A percentile compares a stretch with the other conserved stretches of the same genome.
phyloP scores from a whole-genome alignment of 148 eudicot genomes.

The Bassia scoparia region DNA sequence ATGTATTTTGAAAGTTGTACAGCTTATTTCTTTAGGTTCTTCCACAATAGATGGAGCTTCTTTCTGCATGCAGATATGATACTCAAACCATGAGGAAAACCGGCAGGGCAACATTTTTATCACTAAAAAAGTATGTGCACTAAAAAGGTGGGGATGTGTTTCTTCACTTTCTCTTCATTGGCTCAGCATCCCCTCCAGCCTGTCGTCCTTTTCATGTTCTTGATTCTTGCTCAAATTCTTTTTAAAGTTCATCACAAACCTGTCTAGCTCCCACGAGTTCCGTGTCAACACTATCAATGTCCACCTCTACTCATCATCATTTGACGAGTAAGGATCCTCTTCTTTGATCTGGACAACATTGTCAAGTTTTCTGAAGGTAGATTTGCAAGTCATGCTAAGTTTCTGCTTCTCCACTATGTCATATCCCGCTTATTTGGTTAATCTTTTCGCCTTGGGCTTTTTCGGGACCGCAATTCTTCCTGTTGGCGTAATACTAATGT shows the following conservation, averaged over 20 bases:
- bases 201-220: slow-evolving; percentile 55
- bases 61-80: slow-evolving; percentile 33
- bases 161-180: slow-evolving; percentile 45
- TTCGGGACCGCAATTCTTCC: slow-evolving; percentile 58
- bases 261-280: slow-evolving; percentile 99
- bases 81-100: slow-evolving; percentile 9
- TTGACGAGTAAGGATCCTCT: slow-evolving; percentile 77
- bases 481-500: slow-evolving; percentile 25
- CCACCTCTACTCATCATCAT: slow-evolving; percentile 92
- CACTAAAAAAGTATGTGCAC: no score
- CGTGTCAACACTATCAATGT: slow-evolving; percentile 79
- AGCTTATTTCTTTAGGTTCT: slow-evolving; percentile 39
- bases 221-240: slow-evolving; percentile 81
- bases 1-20: slow-evolving; percentile 26
- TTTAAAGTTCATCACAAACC: slow-evolving; percentile 72
- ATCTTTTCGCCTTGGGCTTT: slow-evolving; percentile 93
- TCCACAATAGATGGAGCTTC: slow-evolving; percentile 31
- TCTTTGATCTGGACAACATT: slow-evolving; percentile 82
- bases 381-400: slow-evolving; percentile 79
- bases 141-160: background rate
- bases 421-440: slow-evolving; percentile 80
- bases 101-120: background rate
- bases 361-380: slow-evolving; percentile 85
- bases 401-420: slow-evolving; percentile 91
- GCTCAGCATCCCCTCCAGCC: slow-evolving; percentile 33